These are phyloP conservation scores for Penicillium salamii DNA, from an alignment of 495 filamentous ascomycete species.

Conservation along the genomic window DNA sequence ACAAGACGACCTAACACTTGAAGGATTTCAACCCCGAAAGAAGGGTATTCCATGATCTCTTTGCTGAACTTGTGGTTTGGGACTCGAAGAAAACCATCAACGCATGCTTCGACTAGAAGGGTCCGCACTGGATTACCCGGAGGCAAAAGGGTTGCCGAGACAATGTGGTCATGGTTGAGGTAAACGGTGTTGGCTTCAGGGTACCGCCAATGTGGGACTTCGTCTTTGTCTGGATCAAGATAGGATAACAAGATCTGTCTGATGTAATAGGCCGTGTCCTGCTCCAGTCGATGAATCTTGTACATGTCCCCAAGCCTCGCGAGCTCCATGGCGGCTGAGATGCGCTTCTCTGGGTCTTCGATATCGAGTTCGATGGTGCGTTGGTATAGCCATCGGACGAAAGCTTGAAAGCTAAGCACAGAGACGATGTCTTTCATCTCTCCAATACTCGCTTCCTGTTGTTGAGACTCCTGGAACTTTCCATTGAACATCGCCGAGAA, in stretches of 20 bases:
- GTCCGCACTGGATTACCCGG: slow-evolving; percentile 22
- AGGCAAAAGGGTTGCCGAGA: slow-evolving; percentile 16
- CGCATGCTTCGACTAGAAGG: slow-evolving; percentile 19
- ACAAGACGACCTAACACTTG: no score
- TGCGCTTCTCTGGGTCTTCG: slow-evolving; percentile 9
- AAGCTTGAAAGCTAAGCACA: slow-evolving; percentile 19
- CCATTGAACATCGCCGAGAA: slow-evolving; percentile 26
- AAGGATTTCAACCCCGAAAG: slow-evolving; percentile 26
- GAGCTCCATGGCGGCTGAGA: slow-evolving; percentile 25
- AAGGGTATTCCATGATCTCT: slow-evolving; percentile 13
- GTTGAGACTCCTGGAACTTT: slow-evolving; percentile 16
- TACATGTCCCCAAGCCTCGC: slow-evolving; percentile 28
- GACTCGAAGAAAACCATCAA: slow-evolving; percentile 17
- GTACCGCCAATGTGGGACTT: neutral
- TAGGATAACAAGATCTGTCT: slow-evolving; percentile 11
- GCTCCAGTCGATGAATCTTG: slow-evolving; percentile 17
- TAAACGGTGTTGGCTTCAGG: slow-evolving; percentile 11
- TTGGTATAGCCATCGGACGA: slow-evolving; percentile 30
- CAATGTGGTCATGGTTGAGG: slow-evolving; percentile 23
- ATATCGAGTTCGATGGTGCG: slow-evolving; percentile 16
- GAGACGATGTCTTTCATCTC: slow-evolving; percentile 23
- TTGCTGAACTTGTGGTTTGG: slow-evolving; percentile 14
- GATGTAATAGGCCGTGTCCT: slow-evolving; percentile 17
- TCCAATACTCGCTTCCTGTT: slow-evolving; percentile 15
- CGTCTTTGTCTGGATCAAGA: neutral